Percentiles rank a stretch among this genome's conserved stretches.
phyloP scores from a whole-genome alignment of 2,329 filamentous ascomycete genomes.

The Stachybotrys elegans region DNA sequence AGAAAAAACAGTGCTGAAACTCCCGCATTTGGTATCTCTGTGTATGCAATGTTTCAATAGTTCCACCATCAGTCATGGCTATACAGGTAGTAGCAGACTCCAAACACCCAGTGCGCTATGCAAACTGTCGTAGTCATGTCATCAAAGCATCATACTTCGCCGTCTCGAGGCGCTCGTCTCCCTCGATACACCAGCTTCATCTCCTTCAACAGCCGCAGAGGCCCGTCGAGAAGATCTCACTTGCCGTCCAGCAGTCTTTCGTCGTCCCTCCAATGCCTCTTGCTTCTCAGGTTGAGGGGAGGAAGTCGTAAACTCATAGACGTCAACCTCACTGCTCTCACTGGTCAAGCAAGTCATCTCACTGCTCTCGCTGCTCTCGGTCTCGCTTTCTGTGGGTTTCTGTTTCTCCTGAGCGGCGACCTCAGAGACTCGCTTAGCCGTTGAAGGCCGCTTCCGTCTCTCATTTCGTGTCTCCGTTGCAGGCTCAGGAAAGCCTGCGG shows the following conservation, averaged over 20 bases:
- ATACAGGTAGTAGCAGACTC: slow-evolving; percentile 14
- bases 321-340: slow-evolving; percentile 31
- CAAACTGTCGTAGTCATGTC: slow-evolving; percentile 15
- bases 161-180: slow-evolving; percentile 36
- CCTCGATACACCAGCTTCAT: slow-evolving; percentile 22
- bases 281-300: slow-evolving; percentile 35
- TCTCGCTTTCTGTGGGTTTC: slow-evolving; percentile 7
- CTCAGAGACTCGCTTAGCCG: slow-evolving; percentile 11
- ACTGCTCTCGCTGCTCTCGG: slow-evolving; percentile 12
- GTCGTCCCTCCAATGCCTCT: slow-evolving; percentile 15
- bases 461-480: slow-evolving; percentile 14
- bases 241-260: slow-evolving; percentile 23
- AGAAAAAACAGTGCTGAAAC: too few relatives aligned
- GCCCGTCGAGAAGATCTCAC: slow-evolving; percentile 30
- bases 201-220: slow-evolving; percentile 32
- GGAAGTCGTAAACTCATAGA: slow-evolving; percentile 50
- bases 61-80: slow-evolving; percentile 17
- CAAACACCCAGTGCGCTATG: slow-evolving; percentile 19
- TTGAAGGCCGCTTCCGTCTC: slow-evolving; percentile 35
- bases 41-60: slow-evolving; percentile 23
- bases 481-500: neutral
- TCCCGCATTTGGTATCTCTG: slow-evolving; percentile 32
- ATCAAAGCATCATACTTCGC: slow-evolving; percentile 57
- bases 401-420: slow-evolving; percentile 8
- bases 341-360: slow-evolving; percentile 17